phyloP scores from a whole-genome alignment of 31 red algal species.

The Endocladia muricata region DNA sequence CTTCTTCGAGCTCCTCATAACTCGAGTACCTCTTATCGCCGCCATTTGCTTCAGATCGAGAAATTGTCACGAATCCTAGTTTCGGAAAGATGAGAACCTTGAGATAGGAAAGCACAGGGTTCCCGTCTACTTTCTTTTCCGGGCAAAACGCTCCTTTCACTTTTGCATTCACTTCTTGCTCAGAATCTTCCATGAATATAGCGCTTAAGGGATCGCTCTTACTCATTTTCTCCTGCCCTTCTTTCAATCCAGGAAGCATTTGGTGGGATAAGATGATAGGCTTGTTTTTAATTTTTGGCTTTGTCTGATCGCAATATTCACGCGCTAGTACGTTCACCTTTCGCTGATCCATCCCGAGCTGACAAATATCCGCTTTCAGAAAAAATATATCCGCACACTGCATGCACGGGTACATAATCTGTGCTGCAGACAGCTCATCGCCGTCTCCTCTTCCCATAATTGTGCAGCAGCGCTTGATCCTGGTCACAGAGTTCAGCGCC shows the following conservation, averaged over 20 bases:
- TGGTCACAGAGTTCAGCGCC: slow-evolving; percentile 70
- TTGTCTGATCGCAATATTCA: slow-evolving; percentile 93
- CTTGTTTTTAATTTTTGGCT: slow-evolving; percentile 91
- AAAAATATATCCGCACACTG: slow-evolving; percentile 99
- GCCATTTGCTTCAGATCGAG: slow-evolving; percentile 76
- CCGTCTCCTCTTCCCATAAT: slow-evolving; percentile 96
- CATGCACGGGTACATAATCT: slow-evolving; percentile 99
- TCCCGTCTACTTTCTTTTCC: slow-evolving; percentile 58
- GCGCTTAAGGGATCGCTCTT: slow-evolving; percentile 96
- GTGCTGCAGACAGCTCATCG: slow-evolving; percentile 96
- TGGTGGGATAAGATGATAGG: slow-evolving; percentile 96
- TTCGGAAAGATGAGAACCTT: slow-evolving; percentile 81
- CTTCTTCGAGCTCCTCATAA: slow-evolving; percentile 53
- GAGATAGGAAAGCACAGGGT: slow-evolving; percentile 91
- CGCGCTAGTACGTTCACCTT: slow-evolving; percentile 98
- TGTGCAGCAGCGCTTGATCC: slow-evolving; percentile 90
- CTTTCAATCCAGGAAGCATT: slow-evolving; percentile 96
- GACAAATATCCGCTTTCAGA: slow-evolving; percentile 95
- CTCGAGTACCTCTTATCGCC: slow-evolving; percentile 61
- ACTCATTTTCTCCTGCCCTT: slow-evolving; percentile 98
- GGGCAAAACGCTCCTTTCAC: slow-evolving; percentile 96
- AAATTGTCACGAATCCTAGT: slow-evolving; percentile 36
- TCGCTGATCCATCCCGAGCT: slow-evolving; percentile 97
- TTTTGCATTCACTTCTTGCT: slow-evolving; percentile 84
- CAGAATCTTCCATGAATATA: slow-evolving; percentile 96